Evolutionary conservation across 1,139 yeast species (phyloP).

Genomic region (Chernovozyma aurita): DNA sequence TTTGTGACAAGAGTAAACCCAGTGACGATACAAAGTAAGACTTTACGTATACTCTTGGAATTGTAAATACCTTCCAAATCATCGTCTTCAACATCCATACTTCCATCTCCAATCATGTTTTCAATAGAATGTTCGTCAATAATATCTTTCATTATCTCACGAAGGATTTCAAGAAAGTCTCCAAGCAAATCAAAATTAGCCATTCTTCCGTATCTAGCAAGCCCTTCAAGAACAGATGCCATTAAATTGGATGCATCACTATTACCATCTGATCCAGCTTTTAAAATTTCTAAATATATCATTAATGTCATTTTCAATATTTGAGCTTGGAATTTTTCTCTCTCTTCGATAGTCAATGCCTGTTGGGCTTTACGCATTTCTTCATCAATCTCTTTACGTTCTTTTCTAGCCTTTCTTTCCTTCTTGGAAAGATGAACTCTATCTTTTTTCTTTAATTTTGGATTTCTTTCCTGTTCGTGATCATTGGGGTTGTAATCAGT

Average conservation of each 20-base stretch:
- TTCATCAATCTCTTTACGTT: constrained; percentile 79
- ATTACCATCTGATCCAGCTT: constrained; percentile 38
- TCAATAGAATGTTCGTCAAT: constrained; percentile 27
- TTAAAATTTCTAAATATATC: constrained; percentile 73
- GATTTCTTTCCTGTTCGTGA: constrained; percentile 36
- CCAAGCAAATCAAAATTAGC: constrained; percentile 90
- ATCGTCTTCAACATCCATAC: constrained; percentile 13
- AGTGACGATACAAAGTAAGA: constrained; percentile 79
- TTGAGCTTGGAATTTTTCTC: constrained; percentile 82
- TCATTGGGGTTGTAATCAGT: constrained; percentile 74
- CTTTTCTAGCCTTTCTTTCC: constrained; percentile 83
- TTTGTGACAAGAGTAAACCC: constrained; percentile 80
- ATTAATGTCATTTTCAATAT: constrained; percentile 69
- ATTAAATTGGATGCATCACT: constrained; percentile 48
- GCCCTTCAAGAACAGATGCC: constrained; percentile 87
- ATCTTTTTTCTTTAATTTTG: constrained; percentile 73
- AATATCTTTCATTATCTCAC: constrained; percentile 64
- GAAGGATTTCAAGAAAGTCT: constrained; percentile 81
- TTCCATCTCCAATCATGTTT: constrained; percentile 2
- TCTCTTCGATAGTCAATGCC: constrained; percentile 79
- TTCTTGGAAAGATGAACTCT: constrained; percentile 85
- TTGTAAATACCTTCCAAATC: constrained; percentile 23
- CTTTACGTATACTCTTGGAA: constrained; percentile 53
- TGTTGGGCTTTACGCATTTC: constrained; percentile 86
- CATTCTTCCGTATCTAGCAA: constrained; percentile 86